Conservation (phyloP, 1,284 basidiomycete genomes). For the Ceratobasidium papillatum region DNA sequence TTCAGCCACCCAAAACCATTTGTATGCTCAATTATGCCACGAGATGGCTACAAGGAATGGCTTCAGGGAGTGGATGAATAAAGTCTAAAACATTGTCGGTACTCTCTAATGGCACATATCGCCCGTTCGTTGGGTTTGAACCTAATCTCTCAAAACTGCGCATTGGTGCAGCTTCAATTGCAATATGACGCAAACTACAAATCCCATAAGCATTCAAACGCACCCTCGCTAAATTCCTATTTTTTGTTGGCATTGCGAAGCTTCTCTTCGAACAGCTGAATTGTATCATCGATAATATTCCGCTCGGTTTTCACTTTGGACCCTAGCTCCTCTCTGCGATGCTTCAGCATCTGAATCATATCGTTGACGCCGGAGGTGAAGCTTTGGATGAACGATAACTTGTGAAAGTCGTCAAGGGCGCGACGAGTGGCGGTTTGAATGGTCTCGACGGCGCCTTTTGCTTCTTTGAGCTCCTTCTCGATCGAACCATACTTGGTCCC, state of each 20-base stretch:
- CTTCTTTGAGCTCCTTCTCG: background rate
- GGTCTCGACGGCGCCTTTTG: background rate
- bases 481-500: background rate
- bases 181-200: background rate
- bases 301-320: constrained; percentile 47
- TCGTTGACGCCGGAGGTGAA: background rate
- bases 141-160: no score
- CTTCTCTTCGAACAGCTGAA: background rate
- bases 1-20: constrained; percentile 15
- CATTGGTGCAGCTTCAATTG: no score
- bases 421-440: background rate
- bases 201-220: background rate
- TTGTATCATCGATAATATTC: background rate
- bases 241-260: background rate
- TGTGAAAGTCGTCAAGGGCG: background rate
- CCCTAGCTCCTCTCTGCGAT: constrained; percentile 58
- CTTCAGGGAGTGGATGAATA: background rate
- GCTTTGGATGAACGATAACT: background rate
- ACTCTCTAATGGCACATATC: no score
- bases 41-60: constrained; percentile 7
- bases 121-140: no score
- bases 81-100: no score
- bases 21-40: background rate
- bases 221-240: no score
- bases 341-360: background rate